Conservation (phyloP, 768 basidiomycete genomes). For the Cubamyces lactineus region DNA sequence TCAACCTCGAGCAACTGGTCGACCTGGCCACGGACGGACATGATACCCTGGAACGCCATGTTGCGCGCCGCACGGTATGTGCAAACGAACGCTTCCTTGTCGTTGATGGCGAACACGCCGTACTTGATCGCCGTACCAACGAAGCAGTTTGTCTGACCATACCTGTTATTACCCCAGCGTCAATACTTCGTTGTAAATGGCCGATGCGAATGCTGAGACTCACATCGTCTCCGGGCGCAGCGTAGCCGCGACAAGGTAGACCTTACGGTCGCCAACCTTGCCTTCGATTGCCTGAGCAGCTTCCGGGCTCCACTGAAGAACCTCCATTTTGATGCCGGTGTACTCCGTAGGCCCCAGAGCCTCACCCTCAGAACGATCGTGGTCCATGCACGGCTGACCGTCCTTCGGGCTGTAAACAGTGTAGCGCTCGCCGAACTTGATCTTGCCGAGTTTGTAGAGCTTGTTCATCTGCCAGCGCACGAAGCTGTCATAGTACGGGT, state of each 20-base stretch:
- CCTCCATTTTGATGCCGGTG: conserved; percentile 93
- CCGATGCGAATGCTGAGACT: conserved; percentile 30
- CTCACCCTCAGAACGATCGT: conserved; percentile 95
- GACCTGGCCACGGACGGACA: conserved; percentile 70
- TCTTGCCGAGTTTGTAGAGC: conserved; percentile 81
- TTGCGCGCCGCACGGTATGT: conserved; percentile 93
- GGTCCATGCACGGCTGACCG: conserved; percentile 99
- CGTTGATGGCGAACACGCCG: conserved; percentile 87
- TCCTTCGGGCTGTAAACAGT: conserved; percentile 99
- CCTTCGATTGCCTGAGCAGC: conserved; percentile 66
- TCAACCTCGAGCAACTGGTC: conserved; percentile 76
- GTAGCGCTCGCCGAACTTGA: conserved; percentile 98
- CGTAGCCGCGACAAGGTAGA: conserved; percentile 94
- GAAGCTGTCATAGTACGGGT: conserved; percentile 97
- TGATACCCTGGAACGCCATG: conserved; percentile 94
- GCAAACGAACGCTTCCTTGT: conserved; percentile 86
- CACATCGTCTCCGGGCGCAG: conserved; percentile 96
- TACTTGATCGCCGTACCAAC: conserved; percentile 91
- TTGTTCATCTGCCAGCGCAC: conserved; percentile 99
- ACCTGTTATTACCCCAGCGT: conserved; percentile 51
- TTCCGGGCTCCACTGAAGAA: conserved; percentile 77
- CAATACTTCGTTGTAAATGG: background rate
- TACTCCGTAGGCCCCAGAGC: conserved; percentile 96
- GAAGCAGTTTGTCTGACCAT: conserved; percentile 98
- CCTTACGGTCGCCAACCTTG: conserved; percentile 76